Base-by-base conservation (phyloP, 495 filamentous ascomycete species). In the Penicillium egyptiacum region DNA sequence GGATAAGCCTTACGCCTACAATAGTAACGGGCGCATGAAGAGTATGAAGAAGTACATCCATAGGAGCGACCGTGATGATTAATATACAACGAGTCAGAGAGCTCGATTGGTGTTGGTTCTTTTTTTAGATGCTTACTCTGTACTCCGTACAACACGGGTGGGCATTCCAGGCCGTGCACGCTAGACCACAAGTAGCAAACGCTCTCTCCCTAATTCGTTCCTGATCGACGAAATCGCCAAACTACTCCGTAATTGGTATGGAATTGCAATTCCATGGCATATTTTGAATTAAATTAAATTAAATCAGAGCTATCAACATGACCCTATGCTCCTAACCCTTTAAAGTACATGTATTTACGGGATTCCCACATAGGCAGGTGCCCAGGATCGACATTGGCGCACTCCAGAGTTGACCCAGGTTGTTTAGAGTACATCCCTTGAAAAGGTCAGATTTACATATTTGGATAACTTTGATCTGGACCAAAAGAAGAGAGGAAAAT, bases 41-140 rank as follows among this genome's bases (percentile, higher is more conserved):
- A 25, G 10, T 5, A 25, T n/a, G 39, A 41, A 19, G 40, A 43
- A 17, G 25, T 8, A 4, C 44, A n/a, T n/a, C n/a, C n/a, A 47
- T 4, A 17, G 14, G n/a, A 16, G 14, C 28, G 43, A 25, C 5
- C 6, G n/a, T 44, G 42, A 25, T 44, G 22, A 25, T 44, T 16
- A 28, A 19, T 14, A 44, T 28, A 57, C 50, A 42, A 28, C 57
- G 43, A 60, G 48, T 57, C 48, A 56, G 41, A 37, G 22, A 19
- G 39, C 50, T 30, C 25, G 30, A 31, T 54, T 8, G 55, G 14
- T 61, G 59, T 61, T 61, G 59, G 59, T 61, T 61, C 55, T 61
- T 58, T 61, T 61, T 61, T 55, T 61, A 61, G 59, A 35, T 25
- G 12, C 1, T 46, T 47, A 28, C 26, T 28, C 26, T 28, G 26